Evolutionary conservation across 129 eudicot species (phyloP).

Genomic region (Chrysanthemum makinoi): DNA sequence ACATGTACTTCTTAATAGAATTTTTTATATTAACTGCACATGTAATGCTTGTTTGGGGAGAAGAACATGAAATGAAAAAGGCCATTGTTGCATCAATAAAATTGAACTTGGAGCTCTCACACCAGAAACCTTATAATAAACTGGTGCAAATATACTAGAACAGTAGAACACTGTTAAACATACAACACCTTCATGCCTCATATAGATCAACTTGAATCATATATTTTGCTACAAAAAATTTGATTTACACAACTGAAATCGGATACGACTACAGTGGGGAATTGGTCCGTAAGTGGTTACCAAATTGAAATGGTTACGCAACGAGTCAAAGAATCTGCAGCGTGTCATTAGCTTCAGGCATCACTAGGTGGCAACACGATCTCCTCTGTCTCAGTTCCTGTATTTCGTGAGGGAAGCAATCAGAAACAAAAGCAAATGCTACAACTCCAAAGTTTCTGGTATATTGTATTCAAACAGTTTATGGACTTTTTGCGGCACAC

Average conservation of each 20-base stretch:
- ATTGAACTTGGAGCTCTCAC: too few relatives aligned
- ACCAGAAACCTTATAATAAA: too few relatives aligned
- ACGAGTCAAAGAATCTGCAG: slow-evolving; percentile 2
- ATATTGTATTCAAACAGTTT: slow-evolving; percentile 1
- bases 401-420: slow-evolving; percentile 14
- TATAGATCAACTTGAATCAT: slow-evolving; percentile 29
- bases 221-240: slow-evolving; percentile 28
- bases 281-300: slow-evolving; percentile 1
- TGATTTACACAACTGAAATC: slow-evolving; percentile 25
- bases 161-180: slow-evolving; percentile 7
- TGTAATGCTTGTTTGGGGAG: too few relatives aligned
- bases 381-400: slow-evolving; percentile 31
- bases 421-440: neutral
- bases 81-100: too few relatives aligned
- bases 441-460: neutral
- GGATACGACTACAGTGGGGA: slow-evolving; percentile 22
- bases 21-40: too few relatives aligned
- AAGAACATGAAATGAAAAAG: too few relatives aligned
- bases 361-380: slow-evolving; percentile 25
- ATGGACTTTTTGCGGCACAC: too few relatives aligned
- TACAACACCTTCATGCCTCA: slow-evolving; percentile 20
- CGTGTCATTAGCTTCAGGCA: slow-evolving; percentile 9
- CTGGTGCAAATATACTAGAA: slow-evolving; percentile 13
- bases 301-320: neutral
- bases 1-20: too few relatives aligned